Evolutionary conservation across 2,329 filamentous ascomycete species (phyloP).

Genomic region (Xylaria polymorpha): DNA sequence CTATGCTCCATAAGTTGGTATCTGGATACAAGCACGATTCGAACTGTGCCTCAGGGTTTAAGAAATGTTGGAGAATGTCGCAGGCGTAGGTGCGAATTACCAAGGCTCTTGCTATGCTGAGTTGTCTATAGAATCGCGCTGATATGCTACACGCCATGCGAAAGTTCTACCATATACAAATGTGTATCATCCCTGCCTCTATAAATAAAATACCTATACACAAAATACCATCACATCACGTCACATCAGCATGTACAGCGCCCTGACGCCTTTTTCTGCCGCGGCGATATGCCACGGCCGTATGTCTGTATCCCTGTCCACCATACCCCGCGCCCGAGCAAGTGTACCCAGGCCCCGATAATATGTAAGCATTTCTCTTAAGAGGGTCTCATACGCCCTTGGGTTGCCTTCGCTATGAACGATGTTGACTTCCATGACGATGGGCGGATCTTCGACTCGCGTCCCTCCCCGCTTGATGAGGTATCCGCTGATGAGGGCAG

Average conservation of each 20-base stretch:
- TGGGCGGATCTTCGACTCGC: conserved; percentile 67
- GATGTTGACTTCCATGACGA: conserved; percentile 72
- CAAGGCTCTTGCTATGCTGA: conserved; percentile 23
- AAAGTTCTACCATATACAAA: conserved; percentile 31
- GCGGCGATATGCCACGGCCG: conserved; percentile 82
- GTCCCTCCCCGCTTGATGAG: conserved; percentile 71
- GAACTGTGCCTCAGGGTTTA: background rate
- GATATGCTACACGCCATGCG: conserved; percentile 29
- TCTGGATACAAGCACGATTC: conserved; percentile 2
- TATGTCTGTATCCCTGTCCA: conserved; percentile 69
- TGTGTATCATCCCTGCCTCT: background rate
- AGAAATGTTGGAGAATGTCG: background rate
- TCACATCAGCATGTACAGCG: conserved; percentile 73
- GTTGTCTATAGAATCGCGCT: conserved; percentile 27
- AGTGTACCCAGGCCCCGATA: conserved; percentile 77
- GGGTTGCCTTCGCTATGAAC: conserved; percentile 66
- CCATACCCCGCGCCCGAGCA: conserved; percentile 72
- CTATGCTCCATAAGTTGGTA: background rate
- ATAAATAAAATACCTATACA: conserved; percentile 2
- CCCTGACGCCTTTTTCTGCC: conserved; percentile 74
- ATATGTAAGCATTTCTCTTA: conserved; percentile 76
- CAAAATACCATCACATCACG: conserved; percentile 3
- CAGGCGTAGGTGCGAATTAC: conserved; percentile 3
- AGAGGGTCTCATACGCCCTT: conserved; percentile 69
- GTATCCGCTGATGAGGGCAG: conserved; percentile 72